These are phyloP conservation scores for Areca catechu DNA, from an alignment of 176 grass and related monocot species.

Conservation along the genomic window DNA sequence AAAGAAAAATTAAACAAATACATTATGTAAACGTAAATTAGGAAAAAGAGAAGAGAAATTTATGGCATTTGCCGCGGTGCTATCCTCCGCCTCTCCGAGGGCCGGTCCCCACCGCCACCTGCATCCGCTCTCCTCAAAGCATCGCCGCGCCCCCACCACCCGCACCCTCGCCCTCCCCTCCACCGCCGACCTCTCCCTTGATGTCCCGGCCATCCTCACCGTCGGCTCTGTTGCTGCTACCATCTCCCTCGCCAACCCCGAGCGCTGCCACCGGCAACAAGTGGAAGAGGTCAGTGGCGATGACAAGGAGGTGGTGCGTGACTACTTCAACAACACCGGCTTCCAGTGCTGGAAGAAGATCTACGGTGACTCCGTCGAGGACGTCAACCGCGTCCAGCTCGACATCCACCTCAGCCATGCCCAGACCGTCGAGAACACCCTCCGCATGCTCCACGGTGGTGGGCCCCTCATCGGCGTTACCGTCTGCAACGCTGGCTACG, in stretches of 20 bases:
- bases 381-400: too few species aligned
- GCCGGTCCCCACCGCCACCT: too few species aligned
- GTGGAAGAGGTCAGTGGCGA: slow-evolving; percentile 60
- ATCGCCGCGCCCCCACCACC: too few species aligned
- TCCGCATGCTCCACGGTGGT: slow-evolving; percentile 58
- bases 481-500: slow-evolving; percentile 84
- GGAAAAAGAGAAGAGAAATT: too few species aligned
- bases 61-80: too few species aligned
- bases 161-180: slow-evolving; percentile 42
- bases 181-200: slow-evolving; percentile 33
- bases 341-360: slow-evolving; percentile 90
- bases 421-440: slow-evolving; percentile 50
- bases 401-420: slow-evolving; percentile 86
- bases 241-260: slow-evolving; percentile 61
- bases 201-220: slow-evolving; percentile 32
- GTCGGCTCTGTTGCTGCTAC: slow-evolving; percentile 29
- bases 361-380: too few species aligned
- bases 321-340: slow-evolving; percentile 92
- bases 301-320: slow-evolving; percentile 82
- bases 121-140: too few species aligned
- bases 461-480: slow-evolving; percentile 33
- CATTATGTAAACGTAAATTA: too few species aligned
- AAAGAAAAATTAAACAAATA: too few species aligned
- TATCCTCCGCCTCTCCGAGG: too few species aligned
- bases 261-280: slow-evolving; percentile 47